Conservation (phyloP, 768 basidiomycete species). For the Chiua virens region DNA sequence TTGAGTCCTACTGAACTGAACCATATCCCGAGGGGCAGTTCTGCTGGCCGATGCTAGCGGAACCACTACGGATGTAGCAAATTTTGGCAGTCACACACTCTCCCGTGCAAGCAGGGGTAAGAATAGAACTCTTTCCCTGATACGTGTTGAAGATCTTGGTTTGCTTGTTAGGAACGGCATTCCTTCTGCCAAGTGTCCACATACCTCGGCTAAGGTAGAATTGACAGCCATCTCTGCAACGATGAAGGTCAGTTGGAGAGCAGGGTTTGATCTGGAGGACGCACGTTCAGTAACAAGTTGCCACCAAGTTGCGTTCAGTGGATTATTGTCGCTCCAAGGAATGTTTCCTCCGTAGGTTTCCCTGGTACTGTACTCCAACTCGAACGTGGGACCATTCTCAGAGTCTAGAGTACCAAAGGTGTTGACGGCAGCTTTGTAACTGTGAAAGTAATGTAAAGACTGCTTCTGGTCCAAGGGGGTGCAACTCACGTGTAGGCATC, state of each 20-base stretch:
- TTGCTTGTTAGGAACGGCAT: conserved; percentile 1
- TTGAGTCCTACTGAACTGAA: conserved; percentile 49
- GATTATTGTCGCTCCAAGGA: conserved; percentile 62
- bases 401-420: conserved; percentile 56
- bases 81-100: conserved; percentile 67
- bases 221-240: conserved; percentile 57
- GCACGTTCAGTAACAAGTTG: conserved; percentile 73
- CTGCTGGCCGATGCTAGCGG: conserved; percentile 54
- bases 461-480: background rate
- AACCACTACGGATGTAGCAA: conserved; percentile 77
- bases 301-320: conserved; percentile 84
- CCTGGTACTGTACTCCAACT: conserved; percentile 67
- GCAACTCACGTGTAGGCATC: conserved; percentile 71
- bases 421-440: conserved; percentile 66
- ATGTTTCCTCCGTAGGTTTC: conserved; percentile 58
- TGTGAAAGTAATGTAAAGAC: conserved; percentile 23
- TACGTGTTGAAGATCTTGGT: conserved; percentile 63
- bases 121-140: conserved; percentile 69
- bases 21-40: conserved; percentile 67
- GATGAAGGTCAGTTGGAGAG: background rate
- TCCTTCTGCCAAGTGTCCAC: conserved; percentile 14
- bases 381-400: conserved; percentile 65
- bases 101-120: conserved; percentile 54
- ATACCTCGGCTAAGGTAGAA: conserved; percentile 56
- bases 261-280: conserved; percentile 16